Base-by-base conservation (phyloP, 495 filamentous ascomycete genomes). In the Neurospora sp. region DNA sequence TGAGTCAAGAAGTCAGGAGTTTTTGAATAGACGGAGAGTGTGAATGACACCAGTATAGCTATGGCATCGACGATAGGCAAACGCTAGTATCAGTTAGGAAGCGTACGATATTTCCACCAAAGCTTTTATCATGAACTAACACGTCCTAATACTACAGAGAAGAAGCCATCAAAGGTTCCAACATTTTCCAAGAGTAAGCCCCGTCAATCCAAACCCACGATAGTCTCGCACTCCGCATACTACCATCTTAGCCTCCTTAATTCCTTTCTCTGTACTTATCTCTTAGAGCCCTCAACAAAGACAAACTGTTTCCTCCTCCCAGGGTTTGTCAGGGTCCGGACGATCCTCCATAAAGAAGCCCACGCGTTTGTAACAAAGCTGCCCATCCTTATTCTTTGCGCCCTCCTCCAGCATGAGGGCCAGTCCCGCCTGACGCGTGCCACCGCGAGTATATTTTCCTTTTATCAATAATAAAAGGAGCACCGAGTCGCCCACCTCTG, bases 181-280 rank as follows among this genome's bases (percentile, higher is more conserved):
- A 15, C 24, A 4, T 48, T 13, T 2, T 0, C 7, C 2, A 28
- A 24, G 2, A 54, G 4, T 11, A 54, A 8, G 3, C 4, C 6
- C 15, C 15, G 3, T 34, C 54, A 28, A 19, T 62, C 54, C 28
- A 62, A 8, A 19, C 13, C 5, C 54, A 19, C 28, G 6, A 19
- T 2, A 28, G 13, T 28, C 11, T 31, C 13, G 5, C 24, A 8
- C 54, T 19, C 54, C 7, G 15, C 4, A 62, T 7, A 34, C 3
- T 7, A 2, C 1, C 2, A 8, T 13, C 24, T 2, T 31, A 0
- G 0, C 0, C n/a, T 5, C 13, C 24, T 11, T 0, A 17, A 17
- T 62, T 0, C 0, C 0, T 31, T 15, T 1, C 54, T 5, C 2
- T 8, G 11, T 8, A 2, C 4, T 1, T 17, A 17, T 31, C 11